Percentiles rank a stretch among this genome's conserved stretches.
Conservation (phyloP, 1,284 basidiomycete species). For the Sutorius eximius region DNA sequence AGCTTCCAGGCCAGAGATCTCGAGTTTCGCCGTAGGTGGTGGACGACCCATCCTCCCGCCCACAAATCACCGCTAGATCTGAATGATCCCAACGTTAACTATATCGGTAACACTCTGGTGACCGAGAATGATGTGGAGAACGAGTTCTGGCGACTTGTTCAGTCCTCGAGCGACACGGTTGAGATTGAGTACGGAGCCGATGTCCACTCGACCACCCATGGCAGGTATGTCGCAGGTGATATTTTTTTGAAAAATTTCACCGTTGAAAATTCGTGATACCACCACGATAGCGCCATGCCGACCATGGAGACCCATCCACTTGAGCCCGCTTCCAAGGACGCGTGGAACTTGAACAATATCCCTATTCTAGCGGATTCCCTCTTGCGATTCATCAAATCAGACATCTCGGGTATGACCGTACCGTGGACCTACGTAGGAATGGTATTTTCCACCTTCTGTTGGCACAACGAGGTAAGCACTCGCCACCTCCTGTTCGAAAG, state of each 20-base stretch:
- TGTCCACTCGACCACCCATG: slow-evolving; percentile 96
- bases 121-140: slow-evolving; percentile 90
- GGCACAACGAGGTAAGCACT: slow-evolving; percentile 91
- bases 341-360: slow-evolving; percentile 99
- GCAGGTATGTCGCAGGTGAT: slow-evolving; percentile 62
- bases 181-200: slow-evolving; percentile 99
- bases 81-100: slow-evolving; percentile 53
- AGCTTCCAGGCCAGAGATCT: slow-evolving; percentile 91
- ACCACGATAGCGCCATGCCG: slow-evolving; percentile 78
- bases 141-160: slow-evolving; percentile 97
- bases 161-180: slow-evolving; percentile 87
- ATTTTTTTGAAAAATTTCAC: slow-evolving; percentile 26
- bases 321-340: slow-evolving; percentile 84
- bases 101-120: slow-evolving; percentile 66
- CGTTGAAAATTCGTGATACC: slow-evolving; percentile 27
- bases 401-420: slow-evolving; percentile 99
- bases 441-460: slow-evolving; percentile 99
- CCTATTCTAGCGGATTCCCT: slow-evolving; percentile 88
- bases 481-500: slow-evolving; percentile 18
- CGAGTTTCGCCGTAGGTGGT: slow-evolving; percentile 90
- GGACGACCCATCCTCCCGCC: slow-evolving; percentile 69
- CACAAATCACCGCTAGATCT: slow-evolving; percentile 31
- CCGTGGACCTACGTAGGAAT: slow-evolving; percentile 99
- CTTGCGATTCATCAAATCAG: slow-evolving; percentile 92
- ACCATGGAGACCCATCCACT: slow-evolving; percentile 91